These are phyloP conservation scores for Fusarium tanahbumbuense DNA, from an alignment of 2,329 filamentous ascomycete species.

Conservation along the genomic window DNA sequence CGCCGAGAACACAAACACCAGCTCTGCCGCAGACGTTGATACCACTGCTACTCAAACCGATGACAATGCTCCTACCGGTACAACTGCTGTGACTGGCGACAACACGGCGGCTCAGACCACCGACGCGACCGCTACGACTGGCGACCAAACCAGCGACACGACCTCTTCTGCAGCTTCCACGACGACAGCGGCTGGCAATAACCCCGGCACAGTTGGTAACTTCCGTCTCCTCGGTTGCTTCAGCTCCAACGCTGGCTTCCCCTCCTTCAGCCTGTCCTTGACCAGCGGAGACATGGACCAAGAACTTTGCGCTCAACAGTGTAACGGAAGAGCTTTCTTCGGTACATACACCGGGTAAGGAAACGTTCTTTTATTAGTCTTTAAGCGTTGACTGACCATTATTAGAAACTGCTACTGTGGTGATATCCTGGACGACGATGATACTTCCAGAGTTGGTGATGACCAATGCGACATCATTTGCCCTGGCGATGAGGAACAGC, in stretches of 20 bases:
- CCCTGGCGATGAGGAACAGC: constrained; percentile 16
- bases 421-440: not conserved
- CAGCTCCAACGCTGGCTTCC: not conserved
- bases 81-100: no score
- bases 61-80: not conserved
- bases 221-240: not conserved
- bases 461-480: constrained; percentile 29
- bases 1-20: not conserved
- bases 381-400: no score
- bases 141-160: not conserved
- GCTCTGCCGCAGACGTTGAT: not conserved
- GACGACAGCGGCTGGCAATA: rapidly evolving
- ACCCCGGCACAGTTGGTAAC: not conserved
- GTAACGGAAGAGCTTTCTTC: no score
- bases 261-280: not conserved
- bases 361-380: no score
- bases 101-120: not conserved
- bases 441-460: no score
- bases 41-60: not conserved
- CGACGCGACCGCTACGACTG: not conserved
- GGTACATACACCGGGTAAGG: no score
- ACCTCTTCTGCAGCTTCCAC: not conserved
- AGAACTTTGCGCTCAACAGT: no score
- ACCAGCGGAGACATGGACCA: no score
- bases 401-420: constrained; percentile 36